Evolutionary conservation across 176 grass and related monocot species (phyloP).

Genomic region (Sorghum bicolor): DNA sequence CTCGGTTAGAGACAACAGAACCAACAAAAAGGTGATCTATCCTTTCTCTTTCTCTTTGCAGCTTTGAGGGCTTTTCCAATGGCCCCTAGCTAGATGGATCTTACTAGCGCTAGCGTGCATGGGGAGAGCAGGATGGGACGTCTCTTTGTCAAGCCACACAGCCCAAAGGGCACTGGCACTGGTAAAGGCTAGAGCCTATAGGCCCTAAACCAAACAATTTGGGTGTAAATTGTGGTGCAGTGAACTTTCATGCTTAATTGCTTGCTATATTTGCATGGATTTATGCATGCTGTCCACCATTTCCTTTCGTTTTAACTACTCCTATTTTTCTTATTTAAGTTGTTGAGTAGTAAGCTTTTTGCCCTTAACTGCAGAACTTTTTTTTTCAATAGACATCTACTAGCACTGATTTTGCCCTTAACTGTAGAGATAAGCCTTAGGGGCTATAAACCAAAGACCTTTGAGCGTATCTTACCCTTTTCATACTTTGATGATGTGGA

Average conservation of each 20-base stretch:
- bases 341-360: not conserved
- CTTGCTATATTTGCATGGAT: not conserved
- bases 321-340: not conserved
- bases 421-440: not conserved
- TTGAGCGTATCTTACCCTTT: slow-evolving; percentile 15
- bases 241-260: not conserved
- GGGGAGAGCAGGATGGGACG: slow-evolving; percentile 22
- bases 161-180: not conserved
- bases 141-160: slow-evolving; percentile 23
- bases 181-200: not conserved
- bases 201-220: slow-evolving; percentile 12
- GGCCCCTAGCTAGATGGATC: slow-evolving; percentile 41
- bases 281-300: not conserved
- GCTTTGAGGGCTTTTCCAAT: slow-evolving; percentile 27
- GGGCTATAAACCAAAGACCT: slow-evolving; percentile 12
- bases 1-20: slow-evolving; percentile 35
- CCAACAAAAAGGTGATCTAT: slow-evolving; percentile 41
- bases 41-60: slow-evolving; percentile 19
- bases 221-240: not conserved
- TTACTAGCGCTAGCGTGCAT: slow-evolving; percentile 13
- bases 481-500: slow-evolving; percentile 11
- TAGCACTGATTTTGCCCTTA: not conserved
- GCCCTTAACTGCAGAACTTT: not conserved
- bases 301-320: not conserved
- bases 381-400: not conserved